Conservation (phyloP, 2,329 filamentous ascomycete genomes). For the Fusarium chuoi region DNA sequence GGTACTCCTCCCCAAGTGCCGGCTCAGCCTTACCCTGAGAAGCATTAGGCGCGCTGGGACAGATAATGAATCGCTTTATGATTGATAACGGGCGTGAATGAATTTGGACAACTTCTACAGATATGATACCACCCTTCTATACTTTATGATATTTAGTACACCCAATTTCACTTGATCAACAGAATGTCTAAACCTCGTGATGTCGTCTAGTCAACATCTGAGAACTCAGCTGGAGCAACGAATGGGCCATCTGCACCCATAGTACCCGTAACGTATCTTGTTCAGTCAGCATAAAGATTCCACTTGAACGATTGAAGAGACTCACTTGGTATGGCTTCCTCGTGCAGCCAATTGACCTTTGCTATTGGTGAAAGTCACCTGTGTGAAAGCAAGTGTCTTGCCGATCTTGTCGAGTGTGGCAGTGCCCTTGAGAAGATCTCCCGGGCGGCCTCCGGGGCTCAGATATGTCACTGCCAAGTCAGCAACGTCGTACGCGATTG, state of each 20-base stretch:
- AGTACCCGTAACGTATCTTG: constrained; percentile 56
- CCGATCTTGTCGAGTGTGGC: constrained; percentile 73
- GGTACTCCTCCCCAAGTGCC: constrained; percentile 36
- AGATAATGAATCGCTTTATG: neutral
- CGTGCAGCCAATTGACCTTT: constrained; percentile 69
- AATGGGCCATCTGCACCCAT: constrained; percentile 51
- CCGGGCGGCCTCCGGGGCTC: constrained; percentile 65
- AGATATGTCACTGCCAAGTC: constrained; percentile 67
- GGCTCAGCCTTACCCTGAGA: constrained; percentile 39
- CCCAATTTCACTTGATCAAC: neutral
- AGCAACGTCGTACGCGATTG: neutral
- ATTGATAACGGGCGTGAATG: neutral
- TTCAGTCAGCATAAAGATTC: neutral
- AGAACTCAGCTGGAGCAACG: constrained; percentile 50
- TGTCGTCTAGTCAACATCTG: constrained; percentile 48
- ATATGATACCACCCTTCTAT: constrained; percentile 38
- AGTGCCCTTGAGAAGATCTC: constrained; percentile 65
- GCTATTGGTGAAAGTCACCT: constrained; percentile 66
- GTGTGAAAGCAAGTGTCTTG: constrained; percentile 71
- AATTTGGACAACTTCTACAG: constrained; percentile 1
- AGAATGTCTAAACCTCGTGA: neutral
- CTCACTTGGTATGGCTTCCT: constrained; percentile 74
- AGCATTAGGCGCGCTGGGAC: constrained; percentile 10
- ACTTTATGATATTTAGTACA: neutral
- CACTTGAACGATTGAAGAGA: rapidly evolving